phyloP scores from a whole-genome alignment of 2,329 filamentous ascomycete genomes.

The Sordariomycetes sp. region DNA sequence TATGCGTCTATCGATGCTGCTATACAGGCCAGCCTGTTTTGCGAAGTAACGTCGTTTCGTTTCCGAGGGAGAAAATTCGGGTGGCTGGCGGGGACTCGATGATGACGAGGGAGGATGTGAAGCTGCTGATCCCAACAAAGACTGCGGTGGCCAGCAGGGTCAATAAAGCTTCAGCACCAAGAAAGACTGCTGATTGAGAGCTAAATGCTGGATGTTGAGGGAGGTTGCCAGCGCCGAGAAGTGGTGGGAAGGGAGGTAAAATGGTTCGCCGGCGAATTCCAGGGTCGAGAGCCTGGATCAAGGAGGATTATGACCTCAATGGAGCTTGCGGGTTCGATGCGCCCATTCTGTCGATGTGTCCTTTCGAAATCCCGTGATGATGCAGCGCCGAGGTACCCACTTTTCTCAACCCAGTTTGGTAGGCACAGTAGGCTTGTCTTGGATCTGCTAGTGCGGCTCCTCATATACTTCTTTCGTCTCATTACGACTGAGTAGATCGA shows the following conservation, averaged over 20 bases:
- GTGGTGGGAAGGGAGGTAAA: too few species aligned
- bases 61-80: not conserved
- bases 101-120: not conserved
- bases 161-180: too few species aligned
- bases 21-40: not conserved
- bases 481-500: too few species aligned
- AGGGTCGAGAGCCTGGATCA: too few species aligned
- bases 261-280: too few species aligned
- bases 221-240: too few species aligned
- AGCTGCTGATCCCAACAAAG: too few species aligned
- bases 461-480: too few species aligned
- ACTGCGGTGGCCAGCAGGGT: too few species aligned
- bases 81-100: not conserved
- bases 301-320: slow-evolving; percentile 21
- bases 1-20: too few species aligned
- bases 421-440: not conserved
- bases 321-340: not conserved
- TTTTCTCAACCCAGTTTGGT: slow-evolving; percentile 7
- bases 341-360: slow-evolving; percentile 23
- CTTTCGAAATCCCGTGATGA: slow-evolving; percentile 24
- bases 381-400: slow-evolving; percentile 5
- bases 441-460: not conserved
- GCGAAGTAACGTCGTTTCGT: not conserved
- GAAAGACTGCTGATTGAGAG: too few species aligned
- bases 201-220: too few species aligned